Percentiles rank a stretch among this genome's conserved stretches.
phyloP scores from a whole-genome alignment of 2,329 filamentous ascomycete genomes.

The Fusarium sp. region DNA sequence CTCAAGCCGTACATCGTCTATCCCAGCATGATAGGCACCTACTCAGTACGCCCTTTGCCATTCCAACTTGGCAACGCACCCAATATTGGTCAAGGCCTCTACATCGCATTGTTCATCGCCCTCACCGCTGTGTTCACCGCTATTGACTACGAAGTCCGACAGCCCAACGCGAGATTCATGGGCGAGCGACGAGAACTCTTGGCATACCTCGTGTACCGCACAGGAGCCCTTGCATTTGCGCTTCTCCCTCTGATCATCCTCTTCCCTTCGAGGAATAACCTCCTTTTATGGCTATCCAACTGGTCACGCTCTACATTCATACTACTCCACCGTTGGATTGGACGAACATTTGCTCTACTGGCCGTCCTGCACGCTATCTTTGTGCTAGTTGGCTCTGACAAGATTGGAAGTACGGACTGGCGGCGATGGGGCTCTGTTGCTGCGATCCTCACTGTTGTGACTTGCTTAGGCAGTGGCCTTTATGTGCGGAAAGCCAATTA shows the following conservation, averaged over 20 bases:
- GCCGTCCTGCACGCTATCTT: constrained; percentile 1
- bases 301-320: constrained; percentile 12
- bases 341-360: constrained; percentile 5
- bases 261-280: constrained; percentile 1
- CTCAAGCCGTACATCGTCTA: constrained; percentile 19
- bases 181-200: background rate
- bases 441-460: background rate
- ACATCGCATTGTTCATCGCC: background rate
- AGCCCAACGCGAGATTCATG: background rate
- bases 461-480: background rate
- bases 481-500: constrained; percentile 52
- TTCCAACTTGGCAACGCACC: constrained; percentile 13
- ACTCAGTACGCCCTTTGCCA: constrained; percentile 4
- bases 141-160: background rate
- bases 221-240: constrained; percentile 6
- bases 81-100: constrained; percentile 5
- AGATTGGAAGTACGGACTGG: background rate
- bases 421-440: background rate
- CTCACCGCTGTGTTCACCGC: background rate
- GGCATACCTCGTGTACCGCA: constrained; percentile 9
- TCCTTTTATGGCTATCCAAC: constrained; percentile 1
- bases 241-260: constrained; percentile 1
- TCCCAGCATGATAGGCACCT: constrained; percentile 17
- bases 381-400: background rate
- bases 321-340: constrained; percentile 9